These are phyloP conservation scores for Oldenlandia corymbosa DNA, from an alignment of 257 asterid species.

Conservation along the genomic window DNA sequence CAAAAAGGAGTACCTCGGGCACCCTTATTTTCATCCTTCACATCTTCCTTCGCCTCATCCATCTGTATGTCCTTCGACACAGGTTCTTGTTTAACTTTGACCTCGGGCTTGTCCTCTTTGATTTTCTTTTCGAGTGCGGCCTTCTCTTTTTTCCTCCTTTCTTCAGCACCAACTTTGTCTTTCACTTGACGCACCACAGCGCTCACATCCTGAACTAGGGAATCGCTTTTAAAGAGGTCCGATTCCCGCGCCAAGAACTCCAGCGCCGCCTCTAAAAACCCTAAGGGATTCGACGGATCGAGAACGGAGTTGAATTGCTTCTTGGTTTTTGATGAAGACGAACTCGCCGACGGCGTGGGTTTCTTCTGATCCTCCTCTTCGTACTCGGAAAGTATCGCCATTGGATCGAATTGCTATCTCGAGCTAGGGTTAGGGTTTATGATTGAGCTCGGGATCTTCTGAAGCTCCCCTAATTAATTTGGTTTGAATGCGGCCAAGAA, in stretches of 20 bases:
- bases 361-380: slow-evolving; percentile 40
- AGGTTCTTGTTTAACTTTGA: slow-evolving; percentile 21
- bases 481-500: neutral
- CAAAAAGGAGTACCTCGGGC: slow-evolving; percentile 37
- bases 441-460: slow-evolving; percentile 2
- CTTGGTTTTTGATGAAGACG: slow-evolving; percentile 18
- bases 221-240: slow-evolving; percentile 74
- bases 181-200: slow-evolving; percentile 72
- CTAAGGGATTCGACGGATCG: slow-evolving; percentile 65
- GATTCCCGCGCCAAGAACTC: slow-evolving; percentile 66
- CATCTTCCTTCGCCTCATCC: slow-evolving; percentile 13
- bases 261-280: slow-evolving; percentile 55
- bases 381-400: slow-evolving; percentile 73
- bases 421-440: neutral
- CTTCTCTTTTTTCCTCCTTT: slow-evolving; percentile 42
- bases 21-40: slow-evolving; percentile 36
- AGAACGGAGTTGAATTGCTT: slow-evolving; percentile 51
- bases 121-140: slow-evolving; percentile 25
- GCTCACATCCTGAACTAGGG: slow-evolving; percentile 50
- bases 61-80: slow-evolving; percentile 3
- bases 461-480: too few relatives aligned
- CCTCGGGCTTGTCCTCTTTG: slow-evolving; percentile 23
- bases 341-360: neutral
- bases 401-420: neutral
- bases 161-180: slow-evolving; percentile 46